Conservation (phyloP, 2,329 filamentous ascomycete genomes). For the Elsinoe australis region DNA sequence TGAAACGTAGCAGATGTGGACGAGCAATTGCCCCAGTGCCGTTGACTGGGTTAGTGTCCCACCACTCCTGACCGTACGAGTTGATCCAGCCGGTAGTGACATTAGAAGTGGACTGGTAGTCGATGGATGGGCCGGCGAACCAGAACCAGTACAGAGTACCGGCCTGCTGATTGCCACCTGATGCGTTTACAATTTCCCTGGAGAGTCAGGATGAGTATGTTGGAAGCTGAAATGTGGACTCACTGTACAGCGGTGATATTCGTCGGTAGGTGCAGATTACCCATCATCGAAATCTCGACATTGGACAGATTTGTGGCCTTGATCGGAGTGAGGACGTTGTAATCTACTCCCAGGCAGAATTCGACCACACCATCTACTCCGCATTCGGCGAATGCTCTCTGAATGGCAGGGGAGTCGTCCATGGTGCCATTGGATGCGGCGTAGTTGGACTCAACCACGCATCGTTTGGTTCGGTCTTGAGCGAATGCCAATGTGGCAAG, state of each 20-base stretch:
- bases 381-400: constrained; percentile 33
- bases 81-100: constrained; percentile 40
- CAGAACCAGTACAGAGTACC: constrained; percentile 35
- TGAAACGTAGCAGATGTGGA: constrained; percentile 37
- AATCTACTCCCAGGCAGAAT: constrained; percentile 37
- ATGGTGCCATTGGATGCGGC: constrained; percentile 32
- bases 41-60: constrained; percentile 37
- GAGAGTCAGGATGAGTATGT: not conserved
- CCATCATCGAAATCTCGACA: constrained; percentile 37
- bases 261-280: constrained; percentile 39
- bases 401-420: constrained; percentile 37
- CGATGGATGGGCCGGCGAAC: constrained; percentile 30
- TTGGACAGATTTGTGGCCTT: constrained; percentile 36
- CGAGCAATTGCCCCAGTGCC: constrained; percentile 34
- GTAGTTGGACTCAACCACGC: constrained; percentile 22
- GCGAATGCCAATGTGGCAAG: not conserved
- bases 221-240: not conserved
- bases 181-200: constrained; percentile 29
- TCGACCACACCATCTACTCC: constrained; percentile 30
- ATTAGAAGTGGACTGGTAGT: constrained; percentile 32
- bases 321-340: constrained; percentile 38
- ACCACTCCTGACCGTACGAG: constrained; percentile 41
- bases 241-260: constrained; percentile 34
- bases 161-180: constrained; percentile 27
- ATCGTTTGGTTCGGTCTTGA: constrained; percentile 18